A percentile compares a stretch with the other conserved stretches of the same genome.
phyloP scores from a whole-genome alignment of 164 flowering plant genomes.

The Nymphaea colorata region DNA sequence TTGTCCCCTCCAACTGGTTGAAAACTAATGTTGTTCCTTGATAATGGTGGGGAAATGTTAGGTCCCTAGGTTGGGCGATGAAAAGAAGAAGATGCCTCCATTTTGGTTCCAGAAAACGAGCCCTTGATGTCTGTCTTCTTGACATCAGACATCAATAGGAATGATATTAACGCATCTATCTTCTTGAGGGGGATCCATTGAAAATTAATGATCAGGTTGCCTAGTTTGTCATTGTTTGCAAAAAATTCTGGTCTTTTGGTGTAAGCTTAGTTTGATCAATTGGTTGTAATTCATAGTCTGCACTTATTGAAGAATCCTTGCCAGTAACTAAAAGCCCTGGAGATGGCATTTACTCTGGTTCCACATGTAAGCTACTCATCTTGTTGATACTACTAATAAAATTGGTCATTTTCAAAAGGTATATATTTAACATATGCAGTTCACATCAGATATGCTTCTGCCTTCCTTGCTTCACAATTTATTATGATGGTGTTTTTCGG shows the following conservation, averaged over 20 bases:
- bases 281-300: slow-evolving; percentile 36
- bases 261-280: neutral
- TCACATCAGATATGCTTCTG: neutral
- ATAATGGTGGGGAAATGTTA: slow-evolving; percentile 6
- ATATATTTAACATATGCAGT: neutral
- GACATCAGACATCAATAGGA: slow-evolving; percentile 13
- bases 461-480: neutral
- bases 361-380: slow-evolving; percentile 87
- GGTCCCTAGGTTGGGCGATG: slow-evolving; percentile 62
- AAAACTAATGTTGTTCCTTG: neutral
- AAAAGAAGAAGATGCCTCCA: slow-evolving; percentile 58
- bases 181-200: slow-evolving; percentile 71
- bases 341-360: slow-evolving; percentile 70
- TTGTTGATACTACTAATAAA: slow-evolving; percentile 60
- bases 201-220: slow-evolving; percentile 59
- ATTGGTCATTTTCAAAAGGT: slow-evolving; percentile 86
- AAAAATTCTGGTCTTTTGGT: neutral
- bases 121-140: too few relatives aligned
- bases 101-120: slow-evolving; percentile 71
- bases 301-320: slow-evolving; percentile 73
- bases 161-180: slow-evolving; percentile 67
- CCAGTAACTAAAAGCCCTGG: slow-evolving; percentile 73
- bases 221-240: neutral
- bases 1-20: too few relatives aligned
- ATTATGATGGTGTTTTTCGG: neutral